These are phyloP conservation scores for Pichia sp. DNA, from an alignment of 1,139 yeast species.

Conservation along the genomic window DNA sequence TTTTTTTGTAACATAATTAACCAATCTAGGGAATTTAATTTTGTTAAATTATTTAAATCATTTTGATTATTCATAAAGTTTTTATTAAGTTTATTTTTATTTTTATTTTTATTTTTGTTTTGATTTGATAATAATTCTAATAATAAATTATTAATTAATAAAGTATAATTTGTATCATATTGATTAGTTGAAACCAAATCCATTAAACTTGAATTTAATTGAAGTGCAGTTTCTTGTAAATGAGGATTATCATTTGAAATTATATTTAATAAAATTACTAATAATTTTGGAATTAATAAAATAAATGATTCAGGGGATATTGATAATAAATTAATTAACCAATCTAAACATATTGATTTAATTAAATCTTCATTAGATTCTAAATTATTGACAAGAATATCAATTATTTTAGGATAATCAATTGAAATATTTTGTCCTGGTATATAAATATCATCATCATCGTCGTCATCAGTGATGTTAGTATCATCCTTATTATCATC, in stretches of 20 bases:
- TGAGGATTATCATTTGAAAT: conserved; percentile 49
- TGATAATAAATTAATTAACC: conserved; percentile 73
- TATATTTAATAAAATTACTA: conserved; percentile 50
- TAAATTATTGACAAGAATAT: conserved; percentile 71
- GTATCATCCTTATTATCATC: too few relatives aligned
- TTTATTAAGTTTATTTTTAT: conserved; percentile 25
- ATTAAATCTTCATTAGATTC: conserved; percentile 72
- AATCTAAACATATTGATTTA: conserved; percentile 70
- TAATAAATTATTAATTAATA: conserved; percentile 56
- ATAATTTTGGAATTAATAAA: conserved; percentile 52
- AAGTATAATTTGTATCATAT: conserved; percentile 44
- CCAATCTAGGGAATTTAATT: conserved; percentile 90
- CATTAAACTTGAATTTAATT: conserved; percentile 46
- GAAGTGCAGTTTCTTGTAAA: conserved; percentile 47
- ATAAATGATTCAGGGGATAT: conserved; percentile 75
- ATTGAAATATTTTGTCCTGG: conserved; percentile 87
- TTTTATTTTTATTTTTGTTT: not conserved
- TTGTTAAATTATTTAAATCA: conserved; percentile 76
- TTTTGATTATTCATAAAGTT: conserved; percentile 33
- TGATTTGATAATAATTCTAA: conserved; percentile 42
- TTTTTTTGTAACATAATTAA: conserved; percentile 72
- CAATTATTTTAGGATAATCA: conserved; percentile 75
- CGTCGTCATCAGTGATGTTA: too few relatives aligned
- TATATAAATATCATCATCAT: conserved; percentile 61
- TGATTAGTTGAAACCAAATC: conserved; percentile 35